A percentile compares a stretch with the other conserved stretches of the same genome.
These are phyloP conservation scores for Persicaria tinctoria DNA, from an alignment of 148 eudicot genomes.

Conservation along the genomic window DNA sequence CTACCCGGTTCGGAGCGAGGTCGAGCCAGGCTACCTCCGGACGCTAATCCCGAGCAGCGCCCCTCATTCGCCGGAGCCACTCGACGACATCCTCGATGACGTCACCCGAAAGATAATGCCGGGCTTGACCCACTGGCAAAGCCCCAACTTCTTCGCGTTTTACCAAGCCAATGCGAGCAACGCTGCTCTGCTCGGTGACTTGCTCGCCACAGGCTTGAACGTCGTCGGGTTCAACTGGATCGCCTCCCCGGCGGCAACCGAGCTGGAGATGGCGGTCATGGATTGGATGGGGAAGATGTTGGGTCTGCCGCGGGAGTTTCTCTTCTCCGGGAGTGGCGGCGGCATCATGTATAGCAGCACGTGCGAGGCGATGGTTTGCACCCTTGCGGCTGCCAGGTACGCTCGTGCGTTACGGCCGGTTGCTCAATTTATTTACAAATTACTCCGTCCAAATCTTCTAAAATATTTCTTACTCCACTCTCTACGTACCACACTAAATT, in stretches of 20 bases:
- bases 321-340: constrained; percentile 46
- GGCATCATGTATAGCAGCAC: constrained; percentile 42
- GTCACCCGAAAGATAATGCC: constrained; percentile 67
- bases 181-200: constrained; percentile 88
- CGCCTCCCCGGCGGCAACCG: constrained; percentile 97
- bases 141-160: constrained; percentile 79
- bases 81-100: constrained; percentile 74
- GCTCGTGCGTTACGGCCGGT: too few species aligned
- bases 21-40: constrained; percentile 88
- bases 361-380: constrained; percentile 44
- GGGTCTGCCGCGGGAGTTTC: constrained; percentile 45
- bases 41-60: constrained; percentile 69
- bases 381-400: constrained; percentile 27
- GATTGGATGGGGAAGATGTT: constrained; percentile 91
- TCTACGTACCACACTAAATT: too few species aligned
- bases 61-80: constrained; percentile 58
- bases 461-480: too few species aligned
- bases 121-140: constrained; percentile 97
- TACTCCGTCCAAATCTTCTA: too few species aligned
- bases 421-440: too few species aligned
- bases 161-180: constrained; percentile 78
- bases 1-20: constrained; percentile 75
- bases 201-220: constrained; percentile 83
- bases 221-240: constrained; percentile 96
- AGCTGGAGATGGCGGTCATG: constrained; percentile 78